Conservation (phyloP, 2,329 filamentous ascomycete species). For the Rosellinia necatrix region DNA sequence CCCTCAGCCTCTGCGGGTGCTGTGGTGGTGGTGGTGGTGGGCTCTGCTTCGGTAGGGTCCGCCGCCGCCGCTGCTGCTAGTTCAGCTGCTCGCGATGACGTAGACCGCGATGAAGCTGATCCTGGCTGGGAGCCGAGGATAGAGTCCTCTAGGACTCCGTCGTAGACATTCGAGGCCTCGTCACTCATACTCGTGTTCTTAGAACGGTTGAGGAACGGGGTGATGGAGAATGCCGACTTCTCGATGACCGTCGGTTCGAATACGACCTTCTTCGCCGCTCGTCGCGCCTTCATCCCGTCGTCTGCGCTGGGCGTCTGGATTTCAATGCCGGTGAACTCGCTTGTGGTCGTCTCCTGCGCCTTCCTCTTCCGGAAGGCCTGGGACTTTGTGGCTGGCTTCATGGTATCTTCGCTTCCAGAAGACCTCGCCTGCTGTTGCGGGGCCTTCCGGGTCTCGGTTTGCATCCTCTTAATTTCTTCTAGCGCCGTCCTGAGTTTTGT, state of each 20-base stretch:
- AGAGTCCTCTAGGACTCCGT: constrained; percentile 35
- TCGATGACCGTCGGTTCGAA: constrained; percentile 67
- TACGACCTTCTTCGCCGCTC: constrained; percentile 59
- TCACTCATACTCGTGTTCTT: constrained; percentile 61
- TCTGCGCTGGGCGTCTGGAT: constrained; percentile 50
- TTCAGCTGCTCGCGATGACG: constrained; percentile 15
- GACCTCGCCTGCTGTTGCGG: constrained; percentile 46
- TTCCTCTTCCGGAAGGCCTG: constrained; percentile 52
- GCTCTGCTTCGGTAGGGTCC: constrained; percentile 24
- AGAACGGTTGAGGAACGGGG: constrained; percentile 84
- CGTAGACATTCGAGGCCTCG: constrained; percentile 35
- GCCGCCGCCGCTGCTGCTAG: constrained; percentile 20
- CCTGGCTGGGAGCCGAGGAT: constrained; percentile 28
- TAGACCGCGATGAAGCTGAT: constrained; percentile 6
- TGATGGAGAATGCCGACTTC: constrained; percentile 92
- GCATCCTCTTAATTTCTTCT: constrained; percentile 70
- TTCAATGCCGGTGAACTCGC: constrained; percentile 51
- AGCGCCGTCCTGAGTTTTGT: constrained; percentile 72
- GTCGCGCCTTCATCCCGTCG: constrained; percentile 43
- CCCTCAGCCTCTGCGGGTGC: constrained; percentile 32
- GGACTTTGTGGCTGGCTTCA: constrained; percentile 41
- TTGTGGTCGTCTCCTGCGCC: constrained; percentile 49
- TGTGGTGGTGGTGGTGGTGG: constrained; percentile 29
- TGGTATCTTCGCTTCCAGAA: constrained; percentile 40
- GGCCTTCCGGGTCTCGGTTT: constrained; percentile 49